Base-by-base conservation (phyloP, 768 basidiomycete genomes). In the Amanita exitialis region DNA sequence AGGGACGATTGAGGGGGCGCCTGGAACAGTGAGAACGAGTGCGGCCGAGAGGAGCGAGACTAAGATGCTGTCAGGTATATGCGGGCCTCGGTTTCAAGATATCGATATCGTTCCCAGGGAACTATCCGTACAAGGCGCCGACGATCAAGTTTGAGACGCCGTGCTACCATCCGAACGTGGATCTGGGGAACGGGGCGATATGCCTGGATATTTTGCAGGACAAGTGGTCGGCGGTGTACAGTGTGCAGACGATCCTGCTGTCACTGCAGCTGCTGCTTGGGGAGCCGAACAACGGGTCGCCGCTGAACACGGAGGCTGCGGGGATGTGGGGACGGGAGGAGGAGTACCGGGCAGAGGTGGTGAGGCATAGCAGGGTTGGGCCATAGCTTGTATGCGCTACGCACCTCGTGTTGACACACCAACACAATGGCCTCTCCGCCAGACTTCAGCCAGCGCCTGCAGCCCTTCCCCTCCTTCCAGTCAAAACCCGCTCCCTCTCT, bases 171-270 rank as follows among this genome's bases (percentile, higher is more conserved):
- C 91, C 92, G 6, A 94, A 94, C 59, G 87, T 94, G 32, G 90
- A 92, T 63, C 77, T 92, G 44, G 71, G 66, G 12, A 75, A 79
- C 36, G 87, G 87, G 34, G 77, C 83, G 18, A 90, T 91, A 56
- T 92, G 88, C 64, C 71, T 92, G 38, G 90, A 94, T 62, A 93
- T 95, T 59, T 69, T 94, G 37, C 55, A 90, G 86, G 90, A 92
- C 66, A 89, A 92, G 61, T 94, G 91, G 92, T 90, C 88, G 3
- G 90, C 92, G 6, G 86, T 93, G 1, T 91, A 94, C 65, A 90
- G 87, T 53, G 91, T 93, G 32, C 88, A 91, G 57, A 92, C 90
- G 0, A 86, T 95, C 37, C 76, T 95, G 16, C 69, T 94, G 7
- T 93, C 91, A 10, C 66, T 95, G 51, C 92, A 95, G 61, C 90